These are phyloP conservation scores for Dendrocalamus latiflorus DNA, from an alignment of 202 grass and related monocot species.

Conservation along the genomic window DNA sequence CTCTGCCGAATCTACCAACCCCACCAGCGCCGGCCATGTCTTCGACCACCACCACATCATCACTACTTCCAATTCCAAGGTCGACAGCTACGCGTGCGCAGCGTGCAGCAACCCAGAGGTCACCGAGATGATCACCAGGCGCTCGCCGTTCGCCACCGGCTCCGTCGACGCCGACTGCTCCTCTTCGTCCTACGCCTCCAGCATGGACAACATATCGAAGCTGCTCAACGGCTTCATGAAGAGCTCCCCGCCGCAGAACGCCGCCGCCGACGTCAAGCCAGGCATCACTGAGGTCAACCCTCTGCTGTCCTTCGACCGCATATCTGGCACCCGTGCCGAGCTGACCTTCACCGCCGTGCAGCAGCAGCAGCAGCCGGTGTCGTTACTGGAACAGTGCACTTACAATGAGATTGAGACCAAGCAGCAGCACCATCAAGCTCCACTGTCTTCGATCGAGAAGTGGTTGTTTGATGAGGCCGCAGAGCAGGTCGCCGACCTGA, in stretches of 20 bases:
- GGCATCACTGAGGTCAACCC: slow-evolving; percentile 25
- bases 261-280: slow-evolving; percentile 18
- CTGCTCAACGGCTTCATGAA: slow-evolving; percentile 70
- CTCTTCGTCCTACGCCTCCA: slow-evolving; percentile 60
- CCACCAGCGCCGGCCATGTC: background rate
- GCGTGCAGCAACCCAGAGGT: slow-evolving; percentile 1
- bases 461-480: slow-evolving; percentile 73
- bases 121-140: slow-evolving; percentile 9
- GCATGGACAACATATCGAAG: slow-evolving; percentile 83
- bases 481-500: slow-evolving; percentile 51
- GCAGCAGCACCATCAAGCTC: background rate
- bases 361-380: background rate
- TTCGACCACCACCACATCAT: background rate
- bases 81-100: background rate
- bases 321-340: background rate
- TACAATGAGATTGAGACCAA: too few relatives aligned
- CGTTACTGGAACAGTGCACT: too few relatives aligned
- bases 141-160: slow-evolving; percentile 21
- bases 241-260: slow-evolving; percentile 15
- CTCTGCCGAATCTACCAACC: background rate
- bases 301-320: slow-evolving; percentile 41
- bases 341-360: slow-evolving; percentile 19
- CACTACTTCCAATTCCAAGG: background rate
- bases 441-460: slow-evolving; percentile 67
- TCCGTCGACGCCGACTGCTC: slow-evolving; percentile 7